These are phyloP conservation scores for Ampelocalamus luodianensis DNA, from an alignment of 176 grass and related monocot species.

Conservation along the genomic window DNA sequence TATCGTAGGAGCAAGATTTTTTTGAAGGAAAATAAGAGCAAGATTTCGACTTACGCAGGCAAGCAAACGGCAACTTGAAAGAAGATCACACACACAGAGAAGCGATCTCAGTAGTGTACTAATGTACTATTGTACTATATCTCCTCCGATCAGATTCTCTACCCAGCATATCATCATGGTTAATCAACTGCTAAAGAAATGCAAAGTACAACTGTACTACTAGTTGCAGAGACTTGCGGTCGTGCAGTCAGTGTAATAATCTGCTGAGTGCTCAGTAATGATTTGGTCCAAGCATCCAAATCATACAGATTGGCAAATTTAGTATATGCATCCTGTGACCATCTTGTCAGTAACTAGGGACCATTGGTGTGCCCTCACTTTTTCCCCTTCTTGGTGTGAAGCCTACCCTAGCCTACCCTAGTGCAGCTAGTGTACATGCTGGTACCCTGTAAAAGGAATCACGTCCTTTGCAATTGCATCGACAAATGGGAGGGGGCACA, in stretches of 20 bases:
- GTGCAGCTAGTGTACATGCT: neutral
- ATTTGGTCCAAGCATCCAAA: neutral
- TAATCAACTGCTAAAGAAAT: conserved; percentile 13
- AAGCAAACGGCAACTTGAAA: neutral
- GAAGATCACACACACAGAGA: neutral
- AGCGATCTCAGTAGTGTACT: neutral
- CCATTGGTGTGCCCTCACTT: neutral
- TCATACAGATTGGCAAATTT: neutral
- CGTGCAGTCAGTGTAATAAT: conserved; percentile 3
- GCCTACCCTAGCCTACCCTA: neutral
- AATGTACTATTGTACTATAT: neutral
- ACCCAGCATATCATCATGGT: neutral
- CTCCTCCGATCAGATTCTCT: neutral
- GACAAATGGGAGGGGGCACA: too few species aligned
- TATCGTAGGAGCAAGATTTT: neutral
- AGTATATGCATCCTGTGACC: neutral
- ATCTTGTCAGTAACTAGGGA: conserved; percentile 19
- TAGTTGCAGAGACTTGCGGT: neutral
- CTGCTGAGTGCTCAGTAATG: neutral
- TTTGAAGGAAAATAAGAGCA: neutral
- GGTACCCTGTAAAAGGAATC: too few species aligned
- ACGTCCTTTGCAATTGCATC: too few species aligned
- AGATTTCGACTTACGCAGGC: neutral
- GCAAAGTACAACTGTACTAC: neutral
- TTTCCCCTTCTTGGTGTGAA: neutral